Evolutionary conservation across 2,329 filamentous ascomycete species (phyloP), one percentile per base, ranked within the genome.

Genomic region (Aspergillus proliferans): DNA sequence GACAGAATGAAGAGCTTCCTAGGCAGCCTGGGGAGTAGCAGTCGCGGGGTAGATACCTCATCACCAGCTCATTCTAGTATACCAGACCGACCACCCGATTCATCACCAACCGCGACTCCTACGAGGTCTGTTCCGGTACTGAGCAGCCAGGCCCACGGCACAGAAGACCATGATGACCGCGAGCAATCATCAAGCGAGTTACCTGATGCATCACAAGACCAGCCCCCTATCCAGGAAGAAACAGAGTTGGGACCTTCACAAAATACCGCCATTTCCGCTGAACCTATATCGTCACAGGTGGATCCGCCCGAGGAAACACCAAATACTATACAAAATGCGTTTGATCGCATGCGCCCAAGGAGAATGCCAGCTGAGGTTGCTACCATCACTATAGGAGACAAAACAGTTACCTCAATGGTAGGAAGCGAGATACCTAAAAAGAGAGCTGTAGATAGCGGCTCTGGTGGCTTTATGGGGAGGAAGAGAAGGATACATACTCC

Each of bases 381-480:
- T 18, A 88, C 85, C 2, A 87, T 92, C 43, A 90, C 85, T 0
- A 81, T 92, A 47, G 87, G 86, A 1, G 76, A 84, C 52, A 78
- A 77, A 42, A 88, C 84, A 0, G 76, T 83, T 4, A 85, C 81
- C 0, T 84, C 83, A 18, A 76, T 82, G 28, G 77, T 89, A 55
- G 85, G 85, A 1, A 79, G 75, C 45, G 73, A 78, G 45, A 61
- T 74, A 3, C 61, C 67, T 22, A 63, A 56, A 22, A 72, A 67
- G 52, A 60, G 64, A 47, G 60, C 63, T 26, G 61, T 63, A 1
- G 64, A 64, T 26, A 50, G 58, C 21, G 55, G 54, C 22, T 52
- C 58, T n/a, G 53, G 48, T 30, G 49, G 55, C 6, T 38, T 50
- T 28, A 48, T 68, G 4, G 57, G 68, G 39, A 72, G 75, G 30